Percentiles rank a stretch among this genome's conserved stretches.
These are phyloP conservation scores for Eutrema heterophyllum DNA, from an alignment of 345 rosid species.

Conservation along the genomic window DNA sequence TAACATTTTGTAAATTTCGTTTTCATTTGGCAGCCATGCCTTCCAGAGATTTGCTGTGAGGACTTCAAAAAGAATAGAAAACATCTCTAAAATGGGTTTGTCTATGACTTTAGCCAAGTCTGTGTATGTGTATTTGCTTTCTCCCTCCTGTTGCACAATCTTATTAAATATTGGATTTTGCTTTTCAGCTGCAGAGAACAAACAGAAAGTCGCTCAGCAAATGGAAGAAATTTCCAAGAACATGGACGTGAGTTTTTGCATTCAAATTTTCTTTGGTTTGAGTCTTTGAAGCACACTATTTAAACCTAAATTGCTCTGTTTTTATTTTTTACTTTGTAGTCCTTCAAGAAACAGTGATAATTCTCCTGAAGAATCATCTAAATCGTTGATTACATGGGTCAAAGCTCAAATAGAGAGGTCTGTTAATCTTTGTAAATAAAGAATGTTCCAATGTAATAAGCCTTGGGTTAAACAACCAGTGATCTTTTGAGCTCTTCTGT, in stretches of 20 bases:
- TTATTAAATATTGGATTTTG: not conserved
- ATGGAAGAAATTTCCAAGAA: slow-evolving; percentile 51
- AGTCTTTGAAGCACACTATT: not conserved
- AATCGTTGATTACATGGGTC: not conserved
- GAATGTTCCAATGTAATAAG: not conserved
- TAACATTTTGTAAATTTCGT: not conserved
- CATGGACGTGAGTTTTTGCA: slow-evolving; percentile 26
- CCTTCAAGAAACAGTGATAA: slow-evolving; percentile 15
- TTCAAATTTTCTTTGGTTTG: not conserved
- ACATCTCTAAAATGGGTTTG: slow-evolving; percentile 51
- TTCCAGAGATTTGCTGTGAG: slow-evolving; percentile 93
- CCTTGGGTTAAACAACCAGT: no score
- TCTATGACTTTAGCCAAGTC: not conserved
- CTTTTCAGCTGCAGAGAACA: slow-evolving; percentile 50
- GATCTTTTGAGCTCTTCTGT: no score
- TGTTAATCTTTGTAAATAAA: not conserved
- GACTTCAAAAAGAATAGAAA: slow-evolving; percentile 65
- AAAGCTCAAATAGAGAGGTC: not conserved
- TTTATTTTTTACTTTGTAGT: not conserved
- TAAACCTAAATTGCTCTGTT: not conserved
- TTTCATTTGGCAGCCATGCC: slow-evolving; percentile 44
- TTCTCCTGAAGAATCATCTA: not conserved
- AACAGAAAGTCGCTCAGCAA: slow-evolving; percentile 51
- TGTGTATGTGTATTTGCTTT: not conserved
- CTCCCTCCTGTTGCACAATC: not conserved